phyloP scores from a whole-genome alignment of 352 stramenopile genomes.

The Globisporangium irregulare region DNA sequence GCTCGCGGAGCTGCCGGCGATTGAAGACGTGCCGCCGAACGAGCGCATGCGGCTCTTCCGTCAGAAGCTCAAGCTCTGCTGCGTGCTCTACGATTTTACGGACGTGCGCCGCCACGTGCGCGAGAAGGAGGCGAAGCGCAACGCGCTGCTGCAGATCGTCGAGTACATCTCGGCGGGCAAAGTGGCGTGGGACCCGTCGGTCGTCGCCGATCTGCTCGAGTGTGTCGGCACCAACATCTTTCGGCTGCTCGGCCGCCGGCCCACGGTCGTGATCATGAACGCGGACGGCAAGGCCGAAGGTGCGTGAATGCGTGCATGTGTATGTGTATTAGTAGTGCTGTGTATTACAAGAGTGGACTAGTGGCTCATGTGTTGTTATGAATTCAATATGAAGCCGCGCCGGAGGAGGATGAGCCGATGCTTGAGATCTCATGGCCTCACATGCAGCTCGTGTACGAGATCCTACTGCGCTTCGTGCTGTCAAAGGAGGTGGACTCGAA shows the following conservation, averaged over 20 bases:
- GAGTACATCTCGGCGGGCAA: constrained; percentile 94
- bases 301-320: constrained; percentile 11
- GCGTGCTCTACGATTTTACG: constrained; percentile 53
- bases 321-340: not conserved
- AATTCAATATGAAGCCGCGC: constrained; percentile 34
- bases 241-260: constrained; percentile 70
- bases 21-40: constrained; percentile 49
- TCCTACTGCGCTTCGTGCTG: constrained; percentile 97
- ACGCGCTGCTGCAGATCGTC: constrained; percentile 96
- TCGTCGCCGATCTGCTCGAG: constrained; percentile 69
- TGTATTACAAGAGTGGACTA: too few relatives aligned
- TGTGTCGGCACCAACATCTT: constrained; percentile 87
- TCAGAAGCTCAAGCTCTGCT: constrained; percentile 66
- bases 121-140: constrained; percentile 89
- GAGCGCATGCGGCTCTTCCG: constrained; percentile 65
- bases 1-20: constrained; percentile 49
- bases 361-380: constrained; percentile 7
- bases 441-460: constrained; percentile 98
- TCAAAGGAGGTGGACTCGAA: constrained; percentile 96
- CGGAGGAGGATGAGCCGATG: constrained; percentile 98
- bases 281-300: constrained; percentile 49
- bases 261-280: constrained; percentile 71
- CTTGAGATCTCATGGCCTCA: constrained; percentile 97
- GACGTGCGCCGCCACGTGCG: constrained; percentile 58
- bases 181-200: constrained; percentile 44